A percentile compares a stretch with the other conserved stretches of the same genome.
phyloP scores from a whole-genome alignment of 768 basidiomycete species.

The Hortiboletus campestris region DNA sequence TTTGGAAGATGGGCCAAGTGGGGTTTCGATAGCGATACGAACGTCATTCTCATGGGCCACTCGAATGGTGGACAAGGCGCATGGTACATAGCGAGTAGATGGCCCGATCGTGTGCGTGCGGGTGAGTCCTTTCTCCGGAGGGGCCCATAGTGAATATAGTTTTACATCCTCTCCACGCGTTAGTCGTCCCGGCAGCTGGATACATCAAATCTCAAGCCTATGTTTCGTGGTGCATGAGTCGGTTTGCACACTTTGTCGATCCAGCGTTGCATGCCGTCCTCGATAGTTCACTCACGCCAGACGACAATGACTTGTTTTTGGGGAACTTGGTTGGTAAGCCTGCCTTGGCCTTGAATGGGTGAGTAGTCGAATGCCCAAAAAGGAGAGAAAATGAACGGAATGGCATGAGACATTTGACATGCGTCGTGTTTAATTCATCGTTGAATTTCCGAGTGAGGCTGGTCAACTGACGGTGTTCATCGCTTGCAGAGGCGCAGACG shows the following conservation, averaged over 20 bases:
- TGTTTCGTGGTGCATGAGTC: slow-evolving; percentile 67
- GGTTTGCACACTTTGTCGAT: slow-evolving; percentile 78
- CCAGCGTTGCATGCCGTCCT: slow-evolving; percentile 71
- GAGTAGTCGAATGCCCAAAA: slow-evolving; percentile 16
- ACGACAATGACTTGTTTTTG: slow-evolving; percentile 85
- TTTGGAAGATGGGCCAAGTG: slow-evolving; percentile 40
- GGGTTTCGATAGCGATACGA: slow-evolving; percentile 37
- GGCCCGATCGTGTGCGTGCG: slow-evolving; percentile 71
- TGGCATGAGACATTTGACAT: background rate
- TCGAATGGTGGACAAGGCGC: slow-evolving; percentile 93
- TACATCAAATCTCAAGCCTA: slow-evolving; percentile 90
- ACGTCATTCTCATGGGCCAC: slow-evolving; percentile 77
- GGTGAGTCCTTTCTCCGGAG: slow-evolving; percentile 37
- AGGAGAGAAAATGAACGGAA: background rate
- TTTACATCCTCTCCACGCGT: background rate
- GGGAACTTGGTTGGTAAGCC: slow-evolving; percentile 72
- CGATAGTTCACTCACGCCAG: slow-evolving; percentile 70
- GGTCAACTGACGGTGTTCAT: background rate
- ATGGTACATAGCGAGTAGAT: slow-evolving; percentile 76
- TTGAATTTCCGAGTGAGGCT: background rate
- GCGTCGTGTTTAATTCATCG: background rate
- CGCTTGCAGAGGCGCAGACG: slow-evolving; percentile 62
- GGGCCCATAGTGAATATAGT: background rate
- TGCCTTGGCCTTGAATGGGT: slow-evolving; percentile 80
- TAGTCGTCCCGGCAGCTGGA: slow-evolving; percentile 74